Evolutionary conservation across 2,329 filamentous ascomycete species (phyloP), one percentile per base, ranked within the genome.

Genomic region (Rutstroemia sp.): DNA sequence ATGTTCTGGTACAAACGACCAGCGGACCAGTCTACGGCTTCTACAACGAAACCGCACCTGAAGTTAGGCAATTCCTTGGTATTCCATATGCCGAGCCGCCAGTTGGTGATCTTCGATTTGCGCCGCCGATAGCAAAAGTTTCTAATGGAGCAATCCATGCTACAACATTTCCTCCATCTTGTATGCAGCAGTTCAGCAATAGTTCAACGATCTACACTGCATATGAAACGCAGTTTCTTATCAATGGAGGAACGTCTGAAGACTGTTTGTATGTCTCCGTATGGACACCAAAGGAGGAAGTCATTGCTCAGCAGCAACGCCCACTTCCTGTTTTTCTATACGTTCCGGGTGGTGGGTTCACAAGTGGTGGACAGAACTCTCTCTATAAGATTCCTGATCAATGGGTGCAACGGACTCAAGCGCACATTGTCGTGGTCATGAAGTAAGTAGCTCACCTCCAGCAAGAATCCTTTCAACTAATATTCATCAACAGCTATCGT

Each of bases 301-400:
- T 12, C n/a, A 19, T 12, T 9, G 19, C n/a, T 19, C n/a, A 21
- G 19, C 27, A 30, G 27, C 27, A 30, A 30, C 27, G 27, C 10
- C 27, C 27, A 4, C 42, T 45, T 19, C 65, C 75, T 14, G 75
- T 76, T 17, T 59, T 76, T 44, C 66, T 76, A 12, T 77, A 71
- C 68, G 69, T 76, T 7, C 69, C 73, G 27, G 75, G 75, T 5
- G 74, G 75, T 12, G 72, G 69, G 1, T 75, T 73, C 54, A 64
- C 63, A 2, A 66, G 12, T 41, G 54, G 54, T 12, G 42, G 42
- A 9, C 7, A 12, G n/a, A 45, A 23, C 10, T 19, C 19, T 9
- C 42, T 19, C 10, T 19, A 17, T 8, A 12, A 19, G 7, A 17
- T 19, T 45, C 42, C 42, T 6, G 42, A 17, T 19, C 10, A 19